Evolutionary conservation across 306 rosid species (phyloP).

Genomic region (Malus sylvestris): DNA sequence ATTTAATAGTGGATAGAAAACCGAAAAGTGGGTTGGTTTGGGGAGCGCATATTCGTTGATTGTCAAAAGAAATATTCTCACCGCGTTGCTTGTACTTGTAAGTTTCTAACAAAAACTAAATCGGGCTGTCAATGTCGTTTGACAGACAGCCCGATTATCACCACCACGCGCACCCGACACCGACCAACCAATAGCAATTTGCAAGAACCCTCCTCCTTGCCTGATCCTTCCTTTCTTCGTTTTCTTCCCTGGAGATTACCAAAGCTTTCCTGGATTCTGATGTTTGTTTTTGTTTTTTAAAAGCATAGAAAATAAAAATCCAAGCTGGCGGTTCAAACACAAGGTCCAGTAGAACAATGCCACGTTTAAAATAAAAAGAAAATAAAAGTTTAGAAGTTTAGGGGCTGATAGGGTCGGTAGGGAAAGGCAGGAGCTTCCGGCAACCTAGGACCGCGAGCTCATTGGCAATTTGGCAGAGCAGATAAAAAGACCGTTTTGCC

Average conservation of each 20-base stretch:
- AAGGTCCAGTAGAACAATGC: neutral
- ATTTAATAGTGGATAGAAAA: neutral
- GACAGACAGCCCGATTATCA: constrained; percentile 65
- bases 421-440: neutral
- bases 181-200: neutral
- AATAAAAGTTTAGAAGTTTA: neutral
- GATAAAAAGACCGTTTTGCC: neutral
- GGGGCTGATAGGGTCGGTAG: neutral
- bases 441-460: neutral
- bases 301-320: too few species aligned
- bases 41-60: constrained; percentile 29
- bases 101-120: constrained; percentile 1
- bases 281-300: too few species aligned
- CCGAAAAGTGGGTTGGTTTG: neutral
- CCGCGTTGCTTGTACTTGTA: constrained; percentile 10
- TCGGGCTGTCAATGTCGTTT: constrained; percentile 56
- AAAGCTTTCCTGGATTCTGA: neutral
- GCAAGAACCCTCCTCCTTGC: neutral
- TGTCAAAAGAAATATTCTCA: constrained; percentile 29
- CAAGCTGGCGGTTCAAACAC: too few species aligned
- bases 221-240: neutral
- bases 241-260: neutral
- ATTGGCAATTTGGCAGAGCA: neutral
- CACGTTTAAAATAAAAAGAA: neutral
- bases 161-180: neutral